A percentile compares a stretch with the other conserved stretches of the same genome.
phyloP scores from a whole-genome alignment of 2,329 filamentous ascomycete genomes.

The Curvularia sp. region DNA sequence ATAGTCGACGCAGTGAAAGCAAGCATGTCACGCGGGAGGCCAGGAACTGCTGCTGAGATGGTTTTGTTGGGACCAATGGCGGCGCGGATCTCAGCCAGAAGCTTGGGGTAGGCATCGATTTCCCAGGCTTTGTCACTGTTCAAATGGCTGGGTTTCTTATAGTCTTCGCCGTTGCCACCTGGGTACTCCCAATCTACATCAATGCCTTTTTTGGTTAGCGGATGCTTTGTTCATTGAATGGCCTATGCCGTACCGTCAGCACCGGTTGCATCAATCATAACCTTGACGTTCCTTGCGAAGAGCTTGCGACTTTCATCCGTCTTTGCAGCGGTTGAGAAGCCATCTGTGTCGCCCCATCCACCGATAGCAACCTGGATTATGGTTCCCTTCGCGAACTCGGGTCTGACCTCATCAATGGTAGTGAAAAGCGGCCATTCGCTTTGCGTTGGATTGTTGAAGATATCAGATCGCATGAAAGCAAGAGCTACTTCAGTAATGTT shows the following conservation, averaged over 20 bases:
- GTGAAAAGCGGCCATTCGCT: slow-evolving; percentile 39
- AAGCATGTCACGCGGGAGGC: slow-evolving; percentile 68
- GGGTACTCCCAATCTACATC: slow-evolving; percentile 73
- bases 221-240: accelerated
- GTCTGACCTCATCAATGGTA: slow-evolving; percentile 28
- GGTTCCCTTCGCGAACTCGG: slow-evolving; percentile 53
- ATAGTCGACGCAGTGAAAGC: slow-evolving; percentile 66
- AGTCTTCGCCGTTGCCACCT: slow-evolving; percentile 73
- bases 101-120: slow-evolving; percentile 66
- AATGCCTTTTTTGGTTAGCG: slow-evolving; percentile 22
- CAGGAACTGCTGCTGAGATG: slow-evolving; percentile 72
- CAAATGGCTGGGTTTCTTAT: slow-evolving; percentile 61
- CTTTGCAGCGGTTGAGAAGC: slow-evolving; percentile 66
- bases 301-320: slow-evolving; percentile 55
- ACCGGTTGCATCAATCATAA: slow-evolving; percentile 64
- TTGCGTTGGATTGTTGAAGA: slow-evolving; percentile 35
- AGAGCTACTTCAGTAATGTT: slow-evolving; percentile 39
- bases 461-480: slow-evolving; percentile 42
- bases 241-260: slow-evolving; percentile 65
- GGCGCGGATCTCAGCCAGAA: slow-evolving; percentile 67
- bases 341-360: slow-evolving; percentile 73
- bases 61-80: slow-evolving; percentile 64
- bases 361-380: slow-evolving; percentile 69
- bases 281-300: slow-evolving; percentile 70
- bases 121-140: slow-evolving; percentile 67